These are phyloP conservation scores for Boletus sp. DNA, from an alignment of 768 basidiomycete species.

Conservation along the genomic window DNA sequence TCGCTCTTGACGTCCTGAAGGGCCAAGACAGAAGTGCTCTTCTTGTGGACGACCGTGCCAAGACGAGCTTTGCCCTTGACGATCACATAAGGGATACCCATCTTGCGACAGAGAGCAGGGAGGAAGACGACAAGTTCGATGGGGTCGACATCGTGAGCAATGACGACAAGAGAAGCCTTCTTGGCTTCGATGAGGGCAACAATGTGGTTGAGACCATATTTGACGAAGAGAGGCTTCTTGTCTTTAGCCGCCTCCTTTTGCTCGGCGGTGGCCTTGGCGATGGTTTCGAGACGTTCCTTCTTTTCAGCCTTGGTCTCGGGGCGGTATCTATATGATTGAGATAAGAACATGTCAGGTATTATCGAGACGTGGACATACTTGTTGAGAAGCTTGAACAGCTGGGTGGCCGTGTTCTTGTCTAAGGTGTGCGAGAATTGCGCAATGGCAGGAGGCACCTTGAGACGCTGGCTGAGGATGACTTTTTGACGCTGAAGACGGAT, in stretches of 20 bases:
- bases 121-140: conserved; percentile 99
- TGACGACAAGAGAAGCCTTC: conserved; percentile 94
- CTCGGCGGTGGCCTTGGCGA: conserved; percentile 76
- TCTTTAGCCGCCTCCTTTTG: conserved; percentile 75
- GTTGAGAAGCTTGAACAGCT: conserved; percentile 97
- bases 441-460: conserved; percentile 98
- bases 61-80: conserved; percentile 98
- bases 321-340: conserved; percentile 49
- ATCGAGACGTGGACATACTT: conserved; percentile 47
- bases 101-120: conserved; percentile 97
- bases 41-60: conserved; percentile 97
- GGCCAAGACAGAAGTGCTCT: conserved; percentile 90
- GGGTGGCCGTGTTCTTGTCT: conserved; percentile 99
- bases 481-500: conserved; percentile 97
- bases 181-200: conserved; percentile 96
- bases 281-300: conserved; percentile 83
- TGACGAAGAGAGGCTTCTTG: conserved; percentile 95
- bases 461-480: conserved; percentile 95
- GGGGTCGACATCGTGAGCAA: conserved; percentile 98
- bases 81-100: conserved; percentile 98
- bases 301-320: conserved; percentile 96
- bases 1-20: conserved; percentile 94
- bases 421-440: conserved; percentile 97
- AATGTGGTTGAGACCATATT: conserved; percentile 96
- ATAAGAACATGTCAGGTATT: neutral